Evolutionary conservation across 2,329 filamentous ascomycete genomes (phyloP).

Genomic region (Aspergillus arachidicola): DNA sequence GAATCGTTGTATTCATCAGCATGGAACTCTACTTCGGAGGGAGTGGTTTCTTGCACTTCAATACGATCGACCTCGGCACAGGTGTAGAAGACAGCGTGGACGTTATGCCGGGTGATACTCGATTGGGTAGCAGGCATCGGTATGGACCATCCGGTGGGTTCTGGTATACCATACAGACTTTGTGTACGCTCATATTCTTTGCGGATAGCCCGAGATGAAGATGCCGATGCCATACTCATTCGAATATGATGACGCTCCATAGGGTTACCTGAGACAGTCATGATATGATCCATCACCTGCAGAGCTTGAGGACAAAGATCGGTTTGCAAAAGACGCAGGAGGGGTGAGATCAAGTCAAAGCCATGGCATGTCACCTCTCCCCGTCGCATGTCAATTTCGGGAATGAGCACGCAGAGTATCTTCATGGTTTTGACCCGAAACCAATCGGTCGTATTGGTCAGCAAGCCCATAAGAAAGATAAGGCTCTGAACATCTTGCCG

Average conservation of each 20-base stretch:
- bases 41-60: constrained; percentile 64
- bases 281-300: constrained; percentile 89
- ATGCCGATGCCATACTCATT: constrained; percentile 91
- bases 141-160: constrained; percentile 94
- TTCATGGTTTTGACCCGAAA: constrained; percentile 93
- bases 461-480: constrained; percentile 84
- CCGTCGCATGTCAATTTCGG: constrained; percentile 89
- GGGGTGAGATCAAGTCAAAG: constrained; percentile 90
- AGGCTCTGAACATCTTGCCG: constrained; percentile 80
- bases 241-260: constrained; percentile 93
- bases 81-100: constrained; percentile 94
- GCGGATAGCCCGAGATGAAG: constrained; percentile 79
- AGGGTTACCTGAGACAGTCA: constrained; percentile 87
- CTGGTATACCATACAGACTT: constrained; percentile 94
- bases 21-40: constrained; percentile 90
- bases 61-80: constrained; percentile 70
- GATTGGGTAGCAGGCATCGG: constrained; percentile 90
- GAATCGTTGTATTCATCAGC: constrained; percentile 79
- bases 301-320: constrained; percentile 92
- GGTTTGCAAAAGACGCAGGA: constrained; percentile 85
- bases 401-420: constrained; percentile 80
- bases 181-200: constrained; percentile 96
- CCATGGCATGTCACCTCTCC: constrained; percentile 87
- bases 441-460: constrained; percentile 87
- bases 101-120: constrained; percentile 81